Conservation (phyloP, 768 basidiomycete species). For the Boletus fagicola region DNA sequence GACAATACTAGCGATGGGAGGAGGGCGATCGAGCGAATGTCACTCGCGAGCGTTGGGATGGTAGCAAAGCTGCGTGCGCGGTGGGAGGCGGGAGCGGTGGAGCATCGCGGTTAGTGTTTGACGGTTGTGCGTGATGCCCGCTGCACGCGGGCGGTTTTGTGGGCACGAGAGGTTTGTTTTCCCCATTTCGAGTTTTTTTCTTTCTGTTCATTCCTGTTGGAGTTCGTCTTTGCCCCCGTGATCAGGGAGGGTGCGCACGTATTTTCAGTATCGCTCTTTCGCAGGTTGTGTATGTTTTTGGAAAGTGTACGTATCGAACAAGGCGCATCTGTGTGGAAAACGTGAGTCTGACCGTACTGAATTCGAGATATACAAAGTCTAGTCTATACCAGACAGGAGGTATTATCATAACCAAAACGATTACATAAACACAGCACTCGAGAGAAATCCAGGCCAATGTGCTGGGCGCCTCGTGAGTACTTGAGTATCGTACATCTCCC, state of each 20-base stretch:
- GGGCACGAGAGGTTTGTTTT: neutral
- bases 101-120: neutral
- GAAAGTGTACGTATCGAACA: too few relatives aligned
- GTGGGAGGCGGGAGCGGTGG: constrained; percentile 16
- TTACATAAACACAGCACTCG: too few relatives aligned
- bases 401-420: too few relatives aligned
- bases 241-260: neutral
- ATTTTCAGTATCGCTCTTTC: neutral
- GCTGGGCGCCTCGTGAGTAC: neutral
- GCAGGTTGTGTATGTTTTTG: too few relatives aligned
- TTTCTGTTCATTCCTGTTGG: neutral
- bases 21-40: neutral
- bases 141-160: neutral
- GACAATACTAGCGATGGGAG: neutral
- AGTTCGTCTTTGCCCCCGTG: neutral
- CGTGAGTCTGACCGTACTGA: too few relatives aligned
- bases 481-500: neutral
- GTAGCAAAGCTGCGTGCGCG: constrained; percentile 22
- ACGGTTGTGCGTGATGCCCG: neutral
- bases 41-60: constrained; percentile 13
- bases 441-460: neutral
- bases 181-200: neutral
- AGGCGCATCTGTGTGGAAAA: too few relatives aligned
- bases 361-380: too few relatives aligned
- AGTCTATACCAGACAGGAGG: too few relatives aligned